Evolutionary conservation across 2,329 filamentous ascomycete genomes (phyloP).

Genomic region (Aureobasidium namibiae): DNA sequence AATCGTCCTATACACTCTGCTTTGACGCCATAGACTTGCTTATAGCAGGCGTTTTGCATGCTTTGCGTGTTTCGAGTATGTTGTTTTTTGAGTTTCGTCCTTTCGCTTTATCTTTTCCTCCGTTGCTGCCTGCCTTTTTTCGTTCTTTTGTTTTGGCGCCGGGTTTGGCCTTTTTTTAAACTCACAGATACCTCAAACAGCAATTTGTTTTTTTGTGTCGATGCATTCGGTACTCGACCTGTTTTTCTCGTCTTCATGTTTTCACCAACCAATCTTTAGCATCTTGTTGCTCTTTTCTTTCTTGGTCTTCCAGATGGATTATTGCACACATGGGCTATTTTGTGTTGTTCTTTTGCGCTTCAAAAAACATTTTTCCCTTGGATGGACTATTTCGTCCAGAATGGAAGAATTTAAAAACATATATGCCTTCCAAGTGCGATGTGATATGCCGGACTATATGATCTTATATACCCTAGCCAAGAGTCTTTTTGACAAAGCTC

Average conservation of each 20-base stretch:
- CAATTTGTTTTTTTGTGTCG: conserved; percentile 1
- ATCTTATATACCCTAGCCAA: background rate
- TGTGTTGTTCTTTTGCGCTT: background rate
- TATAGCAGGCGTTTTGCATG: conserved; percentile 3
- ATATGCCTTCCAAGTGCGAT: background rate
- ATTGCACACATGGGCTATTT: background rate
- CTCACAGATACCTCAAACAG: conserved; percentile 11
- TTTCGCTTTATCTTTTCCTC: background rate
- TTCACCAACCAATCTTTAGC: background rate
- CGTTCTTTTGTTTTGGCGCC: background rate
- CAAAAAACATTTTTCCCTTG: background rate
- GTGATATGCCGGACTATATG: background rate
- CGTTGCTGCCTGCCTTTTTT: background rate
- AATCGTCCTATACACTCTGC: background rate
- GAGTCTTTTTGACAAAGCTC: conserved; percentile 1
- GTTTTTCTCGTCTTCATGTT: background rate
- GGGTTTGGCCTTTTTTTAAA: background rate
- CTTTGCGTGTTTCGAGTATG: background rate
- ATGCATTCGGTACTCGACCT: background rate
- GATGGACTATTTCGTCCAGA: background rate
- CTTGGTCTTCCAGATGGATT: background rate
- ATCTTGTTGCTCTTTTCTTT: background rate
- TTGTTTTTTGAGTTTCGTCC: background rate
- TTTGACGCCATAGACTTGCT: background rate
- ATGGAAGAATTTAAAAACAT: background rate